These are phyloP conservation scores for Detonula confervacea DNA, from an alignment of 352 stramenopile genomes.

Conservation along the genomic window DNA sequence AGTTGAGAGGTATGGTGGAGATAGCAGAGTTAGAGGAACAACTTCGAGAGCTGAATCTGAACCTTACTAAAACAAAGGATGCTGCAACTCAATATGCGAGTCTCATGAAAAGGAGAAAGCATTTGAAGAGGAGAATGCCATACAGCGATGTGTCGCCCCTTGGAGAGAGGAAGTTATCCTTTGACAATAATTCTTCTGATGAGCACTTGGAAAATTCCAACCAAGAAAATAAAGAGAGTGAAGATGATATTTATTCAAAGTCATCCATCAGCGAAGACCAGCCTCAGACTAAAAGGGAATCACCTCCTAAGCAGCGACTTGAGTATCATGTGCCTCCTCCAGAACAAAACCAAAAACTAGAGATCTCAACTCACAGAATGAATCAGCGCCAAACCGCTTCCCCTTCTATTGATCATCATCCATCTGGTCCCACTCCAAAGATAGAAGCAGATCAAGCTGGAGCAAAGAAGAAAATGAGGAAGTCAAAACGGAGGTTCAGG, in stretches of 20 bases:
- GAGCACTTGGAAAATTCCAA: slow-evolving; percentile 11
- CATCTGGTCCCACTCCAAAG: background rate
- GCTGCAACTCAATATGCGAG: slow-evolving; percentile 14
- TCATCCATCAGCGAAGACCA: background rate
- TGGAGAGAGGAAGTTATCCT: background rate
- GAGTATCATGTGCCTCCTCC: too few species aligned
- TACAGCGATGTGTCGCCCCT: slow-evolving; percentile 7
- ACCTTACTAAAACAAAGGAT: slow-evolving; percentile 13
- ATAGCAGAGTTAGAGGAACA: slow-evolving; percentile 33
- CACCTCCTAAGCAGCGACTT: background rate
- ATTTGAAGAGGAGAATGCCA: slow-evolving; percentile 22
- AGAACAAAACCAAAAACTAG: slow-evolving; percentile 4
- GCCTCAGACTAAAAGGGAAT: slow-evolving; percentile 15
- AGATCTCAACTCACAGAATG: slow-evolving; percentile 28
- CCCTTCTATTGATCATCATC: too few species aligned
- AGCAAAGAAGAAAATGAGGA: slow-evolving; percentile 46
- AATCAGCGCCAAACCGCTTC: background rate
- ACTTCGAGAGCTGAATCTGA: slow-evolving; percentile 32
- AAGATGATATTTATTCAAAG: slow-evolving; percentile 3
- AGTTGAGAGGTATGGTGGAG: slow-evolving; percentile 31
- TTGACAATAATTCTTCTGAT: slow-evolving; percentile 12
- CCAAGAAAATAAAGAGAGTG: background rate
- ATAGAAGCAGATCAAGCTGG: slow-evolving; percentile 7
- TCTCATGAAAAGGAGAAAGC: slow-evolving; percentile 17
- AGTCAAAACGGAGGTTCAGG: slow-evolving; percentile 44